A percentile compares a stretch with the other conserved stretches of the same genome.
These are phyloP conservation scores for Telfairia occidentalis DNA, from an alignment of 331 rosid species.

Conservation along the genomic window DNA sequence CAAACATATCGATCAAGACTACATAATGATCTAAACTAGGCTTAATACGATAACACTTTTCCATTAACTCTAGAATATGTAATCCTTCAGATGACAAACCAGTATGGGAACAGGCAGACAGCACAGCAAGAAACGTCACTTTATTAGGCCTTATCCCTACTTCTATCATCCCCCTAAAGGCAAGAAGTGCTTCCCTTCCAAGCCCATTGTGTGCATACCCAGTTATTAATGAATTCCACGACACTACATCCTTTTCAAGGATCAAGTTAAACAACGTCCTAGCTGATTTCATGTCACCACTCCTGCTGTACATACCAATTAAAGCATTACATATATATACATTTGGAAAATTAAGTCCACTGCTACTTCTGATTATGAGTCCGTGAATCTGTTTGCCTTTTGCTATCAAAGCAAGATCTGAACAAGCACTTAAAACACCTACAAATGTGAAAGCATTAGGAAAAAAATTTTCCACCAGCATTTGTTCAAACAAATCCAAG, in stretches of 20 bases:
- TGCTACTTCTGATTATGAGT: conserved; percentile 26
- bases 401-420: conserved; percentile 30
- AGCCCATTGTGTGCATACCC: conserved; percentile 48
- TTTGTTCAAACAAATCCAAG: conserved; percentile 28
- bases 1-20: conserved; percentile 46
- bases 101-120: conserved; percentile 51
- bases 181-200: conserved; percentile 29
- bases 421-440: conserved; percentile 43
- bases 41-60: conserved; percentile 25
- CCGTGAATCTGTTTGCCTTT: conserved; percentile 52
- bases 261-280: conserved; percentile 30
- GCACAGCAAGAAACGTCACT: conserved; percentile 45
- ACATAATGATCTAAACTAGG: conserved; percentile 47
- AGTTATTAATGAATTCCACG: conserved; percentile 44
- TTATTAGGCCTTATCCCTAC: conserved; percentile 38
- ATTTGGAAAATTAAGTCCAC: conserved; percentile 23
- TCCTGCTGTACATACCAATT: conserved; percentile 46
- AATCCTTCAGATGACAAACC: conserved; percentile 46
- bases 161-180: conserved; percentile 41
- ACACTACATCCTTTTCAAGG: conserved; percentile 29
- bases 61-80: conserved; percentile 34
- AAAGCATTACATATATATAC: conserved; percentile 37
- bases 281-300: conserved; percentile 49
- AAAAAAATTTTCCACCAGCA: conserved; percentile 28
- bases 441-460: conserved; percentile 39